Evolutionary conservation across 2,329 filamentous ascomycete genomes (phyloP), one percentile per base, ranked within the genome.

Genomic region (Myotisia sp.): DNA sequence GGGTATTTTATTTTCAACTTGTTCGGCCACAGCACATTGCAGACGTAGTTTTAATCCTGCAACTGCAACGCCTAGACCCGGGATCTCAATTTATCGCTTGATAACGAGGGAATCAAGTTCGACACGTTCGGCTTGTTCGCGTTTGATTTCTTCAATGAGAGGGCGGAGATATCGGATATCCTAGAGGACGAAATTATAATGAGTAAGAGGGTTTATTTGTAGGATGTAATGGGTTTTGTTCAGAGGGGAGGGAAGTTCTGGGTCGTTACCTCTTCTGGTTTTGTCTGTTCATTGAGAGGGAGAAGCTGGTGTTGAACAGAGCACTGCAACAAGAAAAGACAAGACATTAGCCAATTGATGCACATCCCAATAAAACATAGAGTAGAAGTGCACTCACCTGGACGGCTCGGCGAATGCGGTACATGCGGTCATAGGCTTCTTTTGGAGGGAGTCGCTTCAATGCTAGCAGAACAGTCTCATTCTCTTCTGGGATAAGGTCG

Each of bases 381-480:
- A n/a, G n/a, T n/a, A n/a, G 36, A 38, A 4, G 17, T 14, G 32
- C 23, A 43, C 57, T 44, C 65, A 81, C 77, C 71, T 98, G 90
- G 65, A 92, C 77, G 52, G 90, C 87, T 64, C 90, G 78, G 67
- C 90, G 83, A 63, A 98, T 75, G 56, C 90, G 86, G 78, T 85
- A 98, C 59, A 95, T 76, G 60, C 90, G 87, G 68, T 98, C 90
- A 67, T 95, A 95, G 52, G 78, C 72, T 59, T 90, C 83, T 70
- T 92, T 83, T 52, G 83, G 72, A 38, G 81, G 74, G 43, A 98
- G 80, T 59, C 90, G 84, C 72, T 82, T 81, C 54, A 98, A 73
- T 44, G 90, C 90, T 50, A 78, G 72, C 62, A 90, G 79, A 52
- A 93, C 84, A 38, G 70, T 65, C 52, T 90, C 81, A 68, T 72